These are phyloP conservation scores for Oryza nivara DNA, from an alignment of 176 grass and related monocot species.

Conservation along the genomic window DNA sequence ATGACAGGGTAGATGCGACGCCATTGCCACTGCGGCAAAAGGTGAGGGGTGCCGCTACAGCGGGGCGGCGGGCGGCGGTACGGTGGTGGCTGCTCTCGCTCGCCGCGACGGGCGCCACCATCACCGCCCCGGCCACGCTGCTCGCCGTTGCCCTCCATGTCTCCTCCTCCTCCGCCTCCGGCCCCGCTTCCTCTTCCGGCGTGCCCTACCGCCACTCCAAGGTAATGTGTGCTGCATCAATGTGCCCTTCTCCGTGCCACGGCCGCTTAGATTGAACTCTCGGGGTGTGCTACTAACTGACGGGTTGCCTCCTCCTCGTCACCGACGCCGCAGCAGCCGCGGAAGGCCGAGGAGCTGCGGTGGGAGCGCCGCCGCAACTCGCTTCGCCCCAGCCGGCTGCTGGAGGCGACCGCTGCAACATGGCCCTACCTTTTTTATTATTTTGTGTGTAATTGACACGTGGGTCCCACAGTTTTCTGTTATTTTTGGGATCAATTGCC, in stretches of 20 bases:
- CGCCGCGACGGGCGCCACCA: constrained; percentile 46
- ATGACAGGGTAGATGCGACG: constrained; percentile 16
- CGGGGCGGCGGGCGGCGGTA: constrained; percentile 33
- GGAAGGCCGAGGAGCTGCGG: constrained; percentile 64
- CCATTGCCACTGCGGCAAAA: constrained; percentile 50
- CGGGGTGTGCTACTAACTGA: not conserved
- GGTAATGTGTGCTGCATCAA: constrained; percentile 15
- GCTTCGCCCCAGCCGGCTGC: constrained; percentile 43
- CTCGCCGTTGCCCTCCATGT: constrained; percentile 56
- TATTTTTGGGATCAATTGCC: too few species aligned
- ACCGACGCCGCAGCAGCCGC: constrained; percentile 40
- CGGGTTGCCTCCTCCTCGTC: not conserved
- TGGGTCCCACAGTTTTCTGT: too few species aligned
- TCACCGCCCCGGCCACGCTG: constrained; percentile 52
- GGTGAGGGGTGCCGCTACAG: constrained; percentile 44
- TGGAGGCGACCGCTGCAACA: too few species aligned
- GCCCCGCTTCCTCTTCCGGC: constrained; percentile 17
- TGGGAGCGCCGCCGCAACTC: constrained; percentile 80
- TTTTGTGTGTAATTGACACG: too few species aligned
- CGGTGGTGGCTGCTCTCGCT: constrained; percentile 55
- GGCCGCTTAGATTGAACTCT: constrained; percentile 15
- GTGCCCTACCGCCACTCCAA: constrained; percentile 57
- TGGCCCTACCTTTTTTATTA: too few species aligned
- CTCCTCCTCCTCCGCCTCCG: constrained; percentile 32
- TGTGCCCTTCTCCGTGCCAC: too few species aligned